Conservation (phyloP, 2,329 filamentous ascomycete genomes). For the Polytolypa hystricis region DNA sequence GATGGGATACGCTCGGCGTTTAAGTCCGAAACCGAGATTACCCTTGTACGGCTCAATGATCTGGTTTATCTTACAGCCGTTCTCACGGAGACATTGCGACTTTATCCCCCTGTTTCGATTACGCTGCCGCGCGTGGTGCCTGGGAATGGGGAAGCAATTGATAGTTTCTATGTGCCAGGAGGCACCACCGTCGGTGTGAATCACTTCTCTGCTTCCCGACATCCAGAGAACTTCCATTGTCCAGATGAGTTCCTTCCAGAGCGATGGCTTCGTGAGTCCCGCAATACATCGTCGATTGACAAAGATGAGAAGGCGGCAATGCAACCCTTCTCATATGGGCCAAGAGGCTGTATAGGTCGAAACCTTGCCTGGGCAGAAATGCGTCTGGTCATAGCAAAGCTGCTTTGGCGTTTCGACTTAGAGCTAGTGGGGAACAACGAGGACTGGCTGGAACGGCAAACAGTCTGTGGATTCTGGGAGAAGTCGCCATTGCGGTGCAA, state of each 20-base stretch:
- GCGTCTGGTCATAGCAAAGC: slow-evolving; percentile 12
- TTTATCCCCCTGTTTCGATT: slow-evolving; percentile 15
- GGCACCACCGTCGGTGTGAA: slow-evolving; percentile 12
- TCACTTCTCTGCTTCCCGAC: slow-evolving; percentile 11
- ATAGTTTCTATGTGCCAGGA: slow-evolving; percentile 12
- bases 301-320: slow-evolving; percentile 10
- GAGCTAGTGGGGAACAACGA: slow-evolving; percentile 10
- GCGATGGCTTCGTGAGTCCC: slow-evolving; percentile 11
- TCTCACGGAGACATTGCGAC: slow-evolving; percentile 15
- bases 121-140: slow-evolving; percentile 14
- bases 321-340: slow-evolving; percentile 13
- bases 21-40: slow-evolving; percentile 8
- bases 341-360: slow-evolving; percentile 13
- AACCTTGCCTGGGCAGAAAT: slow-evolving; percentile 15
- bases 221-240: slow-evolving; percentile 12
- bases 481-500: neutral
- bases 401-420: slow-evolving; percentile 18
- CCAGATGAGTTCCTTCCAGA: slow-evolving; percentile 16
- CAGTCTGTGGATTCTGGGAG: neutral
- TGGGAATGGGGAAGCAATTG: slow-evolving; percentile 10
- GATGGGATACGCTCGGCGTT: slow-evolving; percentile 8
- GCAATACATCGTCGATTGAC: neutral
- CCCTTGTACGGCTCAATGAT: slow-evolving; percentile 3
- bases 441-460: slow-evolving; percentile 8
- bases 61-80: slow-evolving; percentile 15